Evolutionary conservation across 768 basidiomycete species (phyloP).

Genomic region (Lactifluus volemus): DNA sequence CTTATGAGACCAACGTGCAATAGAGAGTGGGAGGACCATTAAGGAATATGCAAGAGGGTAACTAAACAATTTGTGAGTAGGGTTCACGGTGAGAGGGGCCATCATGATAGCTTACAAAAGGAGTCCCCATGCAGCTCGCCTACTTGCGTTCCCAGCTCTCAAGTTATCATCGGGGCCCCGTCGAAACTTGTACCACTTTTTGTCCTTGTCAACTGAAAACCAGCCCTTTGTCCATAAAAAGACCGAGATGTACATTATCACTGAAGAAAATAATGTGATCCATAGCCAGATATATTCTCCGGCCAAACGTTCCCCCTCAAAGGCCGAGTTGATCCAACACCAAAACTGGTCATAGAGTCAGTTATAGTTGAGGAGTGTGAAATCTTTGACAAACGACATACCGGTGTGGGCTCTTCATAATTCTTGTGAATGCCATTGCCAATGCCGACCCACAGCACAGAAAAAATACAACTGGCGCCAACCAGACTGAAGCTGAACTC

Average conservation of each 20-base stretch:
- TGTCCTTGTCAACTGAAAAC: too few species aligned
- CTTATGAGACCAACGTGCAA: background rate
- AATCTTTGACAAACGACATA: constrained; percentile 2
- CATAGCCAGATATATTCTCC: too few species aligned
- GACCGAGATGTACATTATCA: too few species aligned
- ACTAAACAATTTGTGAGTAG: background rate
- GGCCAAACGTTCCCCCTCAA: too few species aligned
- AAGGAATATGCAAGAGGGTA: background rate
- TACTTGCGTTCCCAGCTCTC: too few species aligned
- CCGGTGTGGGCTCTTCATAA: constrained; percentile 32
- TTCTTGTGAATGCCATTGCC: constrained; percentile 20
- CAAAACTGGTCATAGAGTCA: constrained; percentile 25
- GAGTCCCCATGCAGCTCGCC: background rate
- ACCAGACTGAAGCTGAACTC: constrained; percentile 17
- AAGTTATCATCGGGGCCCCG: too few species aligned
- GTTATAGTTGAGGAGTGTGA: background rate
- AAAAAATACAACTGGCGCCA: constrained; percentile 3
- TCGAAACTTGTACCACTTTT: too few species aligned
- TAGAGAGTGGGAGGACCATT: background rate
- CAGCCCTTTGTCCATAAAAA: too few species aligned
- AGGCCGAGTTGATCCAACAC: constrained; percentile 34
- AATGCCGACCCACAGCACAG: constrained; percentile 31
- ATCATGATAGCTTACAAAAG: constrained; percentile 26
- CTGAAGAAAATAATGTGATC: too few species aligned
- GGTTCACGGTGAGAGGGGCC: background rate